A percentile compares a stretch with the other conserved stretches of the same genome.
Evolutionary conservation across 2,329 filamentous ascomycete species (phyloP).

Genomic region (Penicillium italicum): DNA sequence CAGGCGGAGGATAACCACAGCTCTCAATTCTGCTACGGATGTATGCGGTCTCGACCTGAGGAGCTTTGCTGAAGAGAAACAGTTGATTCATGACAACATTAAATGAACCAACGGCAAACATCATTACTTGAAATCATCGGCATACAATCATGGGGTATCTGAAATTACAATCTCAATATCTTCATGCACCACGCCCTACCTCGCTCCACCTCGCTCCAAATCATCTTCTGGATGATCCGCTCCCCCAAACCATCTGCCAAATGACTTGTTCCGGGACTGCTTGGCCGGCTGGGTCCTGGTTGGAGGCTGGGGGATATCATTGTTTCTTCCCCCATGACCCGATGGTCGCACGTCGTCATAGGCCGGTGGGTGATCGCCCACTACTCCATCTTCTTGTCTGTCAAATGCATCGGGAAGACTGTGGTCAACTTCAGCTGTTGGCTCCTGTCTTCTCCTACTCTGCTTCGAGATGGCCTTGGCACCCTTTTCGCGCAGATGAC

Average conservation of each 20-base stretch:
- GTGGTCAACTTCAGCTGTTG: constrained; percentile 28
- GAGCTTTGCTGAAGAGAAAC: constrained; percentile 13
- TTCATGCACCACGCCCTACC: constrained; percentile 8
- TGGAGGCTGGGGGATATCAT: constrained; percentile 8
- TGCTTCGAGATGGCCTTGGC: constrained; percentile 30
- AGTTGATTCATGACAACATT: constrained; percentile 8
- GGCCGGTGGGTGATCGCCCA: constrained; percentile 25
- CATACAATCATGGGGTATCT: constrained; percentile 11
- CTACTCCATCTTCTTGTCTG: constrained; percentile 29
- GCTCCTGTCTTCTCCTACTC: constrained; percentile 22
- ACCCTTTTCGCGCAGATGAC: constrained; percentile 42
- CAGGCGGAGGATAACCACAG: constrained; percentile 53
- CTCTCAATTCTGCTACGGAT: constrained; percentile 43
- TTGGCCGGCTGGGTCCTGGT: constrained; percentile 24
- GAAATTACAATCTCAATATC: constrained; percentile 1
- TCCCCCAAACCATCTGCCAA: constrained; percentile 32
- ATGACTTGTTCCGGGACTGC: constrained; percentile 21
- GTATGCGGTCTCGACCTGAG: constrained; percentile 39
- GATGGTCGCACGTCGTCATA: constrained; percentile 19
- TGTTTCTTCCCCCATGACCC: constrained; percentile 11
- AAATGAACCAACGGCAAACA: constrained; percentile 7
- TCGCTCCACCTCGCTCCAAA: constrained; percentile 25
- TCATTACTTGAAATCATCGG: neutral
- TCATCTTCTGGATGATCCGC: constrained; percentile 27
- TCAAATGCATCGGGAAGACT: constrained; percentile 41